These are phyloP conservation scores for Ophiorrhiza pumila DNA, from an alignment of 257 asterid species.

Conservation along the genomic window DNA sequence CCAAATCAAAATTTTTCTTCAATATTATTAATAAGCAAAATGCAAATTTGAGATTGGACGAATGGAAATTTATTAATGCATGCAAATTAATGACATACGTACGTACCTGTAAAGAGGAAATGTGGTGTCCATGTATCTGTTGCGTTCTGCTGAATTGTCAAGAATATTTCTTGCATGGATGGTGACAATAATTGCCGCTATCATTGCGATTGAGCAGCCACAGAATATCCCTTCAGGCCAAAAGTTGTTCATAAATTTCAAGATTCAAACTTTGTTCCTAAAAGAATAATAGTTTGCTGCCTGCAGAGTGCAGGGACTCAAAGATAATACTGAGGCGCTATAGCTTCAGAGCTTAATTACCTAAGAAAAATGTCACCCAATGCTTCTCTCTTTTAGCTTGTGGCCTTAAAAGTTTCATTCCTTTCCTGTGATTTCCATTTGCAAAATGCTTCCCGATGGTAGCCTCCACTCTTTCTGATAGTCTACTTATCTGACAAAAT, in stretches of 20 bases:
- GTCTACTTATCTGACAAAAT: slow-evolving; percentile 57
- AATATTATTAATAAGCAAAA: neutral
- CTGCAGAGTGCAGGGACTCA: neutral
- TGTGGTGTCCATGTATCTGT: slow-evolving; percentile 56
- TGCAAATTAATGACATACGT: too few relatives aligned
- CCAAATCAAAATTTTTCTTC: neutral
- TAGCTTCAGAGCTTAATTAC: slow-evolving; percentile 32
- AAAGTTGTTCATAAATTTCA: neutral
- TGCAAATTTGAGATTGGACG: neutral
- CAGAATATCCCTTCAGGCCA: slow-evolving; percentile 53
- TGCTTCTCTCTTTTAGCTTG: slow-evolving; percentile 62
- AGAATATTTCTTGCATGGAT: slow-evolving; percentile 55
- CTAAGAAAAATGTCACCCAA: slow-evolving; percentile 62
- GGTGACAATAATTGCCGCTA: slow-evolving; percentile 37
- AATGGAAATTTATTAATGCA: too few relatives aligned
- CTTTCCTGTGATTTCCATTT: slow-evolving; percentile 71
- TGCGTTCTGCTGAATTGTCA: slow-evolving; percentile 29
- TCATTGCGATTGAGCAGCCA: slow-evolving; percentile 71
- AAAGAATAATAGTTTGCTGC: neutral
- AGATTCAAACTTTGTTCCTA: neutral
- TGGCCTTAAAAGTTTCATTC: slow-evolving; percentile 61
- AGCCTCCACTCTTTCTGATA: slow-evolving; percentile 55
- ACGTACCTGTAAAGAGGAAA: slow-evolving; percentile 90
- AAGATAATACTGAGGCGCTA: neutral
- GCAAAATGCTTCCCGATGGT: slow-evolving; percentile 71